Evolutionary conservation across 1,284 basidiomycete genomes (phyloP).

Genomic region (Cutaneotrichosporon cutaneum): DNA sequence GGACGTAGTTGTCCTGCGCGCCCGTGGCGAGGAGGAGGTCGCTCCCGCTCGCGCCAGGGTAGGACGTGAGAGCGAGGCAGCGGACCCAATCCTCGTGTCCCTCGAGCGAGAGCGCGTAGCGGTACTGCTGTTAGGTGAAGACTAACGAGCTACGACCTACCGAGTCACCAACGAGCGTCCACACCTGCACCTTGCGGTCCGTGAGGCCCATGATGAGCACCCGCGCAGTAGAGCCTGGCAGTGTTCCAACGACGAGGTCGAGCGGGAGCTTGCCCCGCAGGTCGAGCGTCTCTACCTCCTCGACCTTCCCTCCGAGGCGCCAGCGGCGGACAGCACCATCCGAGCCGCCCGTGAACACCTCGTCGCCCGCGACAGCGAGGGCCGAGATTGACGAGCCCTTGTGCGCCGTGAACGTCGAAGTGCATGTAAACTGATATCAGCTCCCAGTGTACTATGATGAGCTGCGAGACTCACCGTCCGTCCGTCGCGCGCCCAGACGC

Average conservation of each 20-base stretch:
- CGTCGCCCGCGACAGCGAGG: constrained; percentile 56
- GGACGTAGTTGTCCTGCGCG: constrained; percentile 86
- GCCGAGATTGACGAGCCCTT: constrained; percentile 64
- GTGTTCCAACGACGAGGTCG: constrained; percentile 62
- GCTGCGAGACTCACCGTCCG: constrained; percentile 22
- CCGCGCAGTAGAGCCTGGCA: constrained; percentile 66
- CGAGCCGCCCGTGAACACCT: constrained; percentile 72
- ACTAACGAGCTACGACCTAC: constrained; percentile 45
- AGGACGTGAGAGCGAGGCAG: constrained; percentile 65
- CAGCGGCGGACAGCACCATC: constrained; percentile 74
- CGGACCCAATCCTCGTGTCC: constrained; percentile 96
- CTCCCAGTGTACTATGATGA: constrained; percentile 1
- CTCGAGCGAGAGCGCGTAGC: constrained; percentile 59
- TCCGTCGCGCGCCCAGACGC: constrained; percentile 44
- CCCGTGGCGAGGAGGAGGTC: constrained; percentile 74
- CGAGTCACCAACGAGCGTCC: constrained; percentile 63
- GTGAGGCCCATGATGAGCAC: constrained; percentile 76
- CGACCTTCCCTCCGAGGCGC: constrained; percentile 45
- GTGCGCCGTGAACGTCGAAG: constrained; percentile 62
- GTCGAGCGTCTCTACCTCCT: constrained; percentile 60
- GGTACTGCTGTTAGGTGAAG: constrained; percentile 51
- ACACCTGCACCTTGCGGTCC: constrained; percentile 72
- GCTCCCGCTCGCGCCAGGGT: constrained; percentile 29
- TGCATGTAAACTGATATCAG: constrained; percentile 59
- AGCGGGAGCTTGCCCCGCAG: constrained; percentile 73